Percentiles rank a stretch among this genome's conserved stretches.
Conservation (phyloP, 1,284 basidiomycete species). For the Cutaneotrichosporon curvatum region DNA sequence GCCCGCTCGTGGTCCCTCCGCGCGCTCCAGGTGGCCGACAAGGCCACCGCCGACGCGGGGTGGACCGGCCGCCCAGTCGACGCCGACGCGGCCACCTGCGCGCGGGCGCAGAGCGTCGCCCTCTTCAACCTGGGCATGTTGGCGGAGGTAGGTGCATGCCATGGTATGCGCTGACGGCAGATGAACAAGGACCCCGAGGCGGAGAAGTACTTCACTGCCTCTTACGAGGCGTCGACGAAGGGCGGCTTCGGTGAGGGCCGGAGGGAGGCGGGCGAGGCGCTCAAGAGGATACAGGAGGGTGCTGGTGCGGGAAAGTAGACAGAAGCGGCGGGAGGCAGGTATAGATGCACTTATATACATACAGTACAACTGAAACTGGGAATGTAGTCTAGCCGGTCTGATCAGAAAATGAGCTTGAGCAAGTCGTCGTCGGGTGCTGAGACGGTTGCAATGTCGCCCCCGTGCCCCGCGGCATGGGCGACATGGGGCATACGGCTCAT, state of each 20-base stretch:
- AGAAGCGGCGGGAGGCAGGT: background rate
- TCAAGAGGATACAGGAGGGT: background rate
- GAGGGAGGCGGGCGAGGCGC: background rate
- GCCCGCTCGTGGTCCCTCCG: conserved; percentile 41
- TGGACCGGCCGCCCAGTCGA: conserved; percentile 16
- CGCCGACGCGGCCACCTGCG: conserved; percentile 26
- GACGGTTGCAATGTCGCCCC: conserved; percentile 30
- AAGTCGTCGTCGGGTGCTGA: conserved; percentile 29
- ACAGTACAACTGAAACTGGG: background rate
- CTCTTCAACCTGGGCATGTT: conserved; percentile 44
- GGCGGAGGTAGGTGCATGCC: conserved; percentile 33
- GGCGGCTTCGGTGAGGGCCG: background rate
- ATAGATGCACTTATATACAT: background rate
- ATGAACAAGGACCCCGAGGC: too few species aligned
- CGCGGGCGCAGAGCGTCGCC: conserved; percentile 32
- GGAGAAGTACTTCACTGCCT: too few species aligned
- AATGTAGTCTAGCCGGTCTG: too few species aligned
- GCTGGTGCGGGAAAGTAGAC: background rate
- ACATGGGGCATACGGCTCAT: conserved; percentile 32
- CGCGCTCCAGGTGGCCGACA: conserved; percentile 36
- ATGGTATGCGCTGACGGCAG: too few species aligned
- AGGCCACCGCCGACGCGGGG: conserved; percentile 21
- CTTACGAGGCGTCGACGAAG: too few species aligned
- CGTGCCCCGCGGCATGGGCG: conserved; percentile 34
- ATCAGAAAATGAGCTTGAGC: conserved; percentile 28